phyloP scores from a whole-genome alignment of 2,329 filamentous ascomycete species.

The Fusarium ambrosium region DNA sequence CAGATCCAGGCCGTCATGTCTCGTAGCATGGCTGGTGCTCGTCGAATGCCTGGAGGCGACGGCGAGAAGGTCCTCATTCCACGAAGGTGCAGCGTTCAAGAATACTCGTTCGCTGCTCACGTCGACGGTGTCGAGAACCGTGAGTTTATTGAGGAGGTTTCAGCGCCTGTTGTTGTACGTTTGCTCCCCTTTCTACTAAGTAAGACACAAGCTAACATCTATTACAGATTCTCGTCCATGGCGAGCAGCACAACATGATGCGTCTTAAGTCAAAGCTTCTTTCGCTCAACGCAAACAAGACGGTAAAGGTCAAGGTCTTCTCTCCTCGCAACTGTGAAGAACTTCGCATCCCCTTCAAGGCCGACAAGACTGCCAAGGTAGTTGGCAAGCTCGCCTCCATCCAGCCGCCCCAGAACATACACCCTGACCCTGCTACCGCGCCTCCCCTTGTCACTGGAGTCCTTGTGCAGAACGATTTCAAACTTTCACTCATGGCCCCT shows the following conservation, averaged over 20 bases:
- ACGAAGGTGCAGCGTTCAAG: constrained; percentile 90
- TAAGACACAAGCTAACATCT: constrained; percentile 17
- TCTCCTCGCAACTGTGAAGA: constrained; percentile 96
- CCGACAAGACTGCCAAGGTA: constrained; percentile 95
- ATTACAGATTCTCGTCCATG: constrained; percentile 89
- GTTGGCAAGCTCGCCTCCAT: constrained; percentile 92
- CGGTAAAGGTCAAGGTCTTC: constrained; percentile 88
- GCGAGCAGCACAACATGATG: constrained; percentile 98
- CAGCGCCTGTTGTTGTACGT: constrained; percentile 91
- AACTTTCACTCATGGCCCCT: constrained; percentile 95
- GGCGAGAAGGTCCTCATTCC: constrained; percentile 94
- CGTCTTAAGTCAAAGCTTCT: constrained; percentile 94
- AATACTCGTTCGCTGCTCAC: constrained; percentile 96
- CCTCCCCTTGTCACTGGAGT: constrained; percentile 83
- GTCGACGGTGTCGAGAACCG: constrained; percentile 96
- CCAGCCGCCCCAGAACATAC: constrained; percentile 69
- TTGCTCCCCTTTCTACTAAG: not conserved
- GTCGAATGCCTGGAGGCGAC: constrained; percentile 74
- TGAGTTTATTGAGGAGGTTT: constrained; percentile 96
- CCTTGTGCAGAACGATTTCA: constrained; percentile 97
- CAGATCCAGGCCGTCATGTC: constrained; percentile 96
- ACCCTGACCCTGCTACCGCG: constrained; percentile 41
- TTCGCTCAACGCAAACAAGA: constrained; percentile 87
- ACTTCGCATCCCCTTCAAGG: constrained; percentile 92
- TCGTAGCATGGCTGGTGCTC: constrained; percentile 73